These are phyloP conservation scores for Vigna trinervia DNA, from an alignment of 306 rosid species.

Conservation along the genomic window DNA sequence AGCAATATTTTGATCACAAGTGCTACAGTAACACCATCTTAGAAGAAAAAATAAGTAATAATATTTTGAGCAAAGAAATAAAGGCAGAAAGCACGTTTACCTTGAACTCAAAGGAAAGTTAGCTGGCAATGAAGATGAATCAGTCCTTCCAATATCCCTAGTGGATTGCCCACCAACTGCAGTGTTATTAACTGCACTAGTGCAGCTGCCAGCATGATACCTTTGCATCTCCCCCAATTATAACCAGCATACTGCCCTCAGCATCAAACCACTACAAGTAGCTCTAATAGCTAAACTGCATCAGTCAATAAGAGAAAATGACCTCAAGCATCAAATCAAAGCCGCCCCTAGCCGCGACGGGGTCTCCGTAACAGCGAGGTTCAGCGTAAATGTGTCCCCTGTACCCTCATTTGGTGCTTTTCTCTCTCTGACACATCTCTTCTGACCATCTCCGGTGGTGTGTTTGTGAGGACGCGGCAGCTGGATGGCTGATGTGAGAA, in stretches of 20 bases:
- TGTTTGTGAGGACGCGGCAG: not conserved
- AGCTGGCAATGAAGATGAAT: constrained; percentile 77
- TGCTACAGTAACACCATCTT: not conserved
- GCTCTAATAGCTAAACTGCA: constrained; percentile 53
- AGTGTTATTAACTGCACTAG: constrained; percentile 92
- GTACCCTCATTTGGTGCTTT: too few species aligned
- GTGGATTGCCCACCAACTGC: constrained; percentile 76
- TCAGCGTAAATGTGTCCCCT: too few species aligned
- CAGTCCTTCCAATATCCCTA: constrained; percentile 84
- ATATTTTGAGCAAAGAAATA: not conserved
- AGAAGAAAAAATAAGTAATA: not conserved
- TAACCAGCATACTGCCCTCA: constrained; percentile 91
- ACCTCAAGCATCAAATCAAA: constrained; percentile 26
- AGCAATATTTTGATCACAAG: not conserved
- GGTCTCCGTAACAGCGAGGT: too few species aligned
- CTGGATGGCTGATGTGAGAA: not conserved
- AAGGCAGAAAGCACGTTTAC: constrained; percentile 47
- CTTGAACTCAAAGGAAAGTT: constrained; percentile 74
- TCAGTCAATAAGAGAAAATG: constrained; percentile 15
- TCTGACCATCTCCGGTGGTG: too few species aligned
- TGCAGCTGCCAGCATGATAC: constrained; percentile 84
- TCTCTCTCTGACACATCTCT: too few species aligned
- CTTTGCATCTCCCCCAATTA: constrained; percentile 91
- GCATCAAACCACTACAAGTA: constrained; percentile 67
- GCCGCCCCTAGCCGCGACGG: too few species aligned